A percentile compares a stretch with the other conserved stretches of the same genome.
These are phyloP conservation scores for Emmonsiellopsis sp. DNA, from an alignment of 2,329 filamentous ascomycete genomes.

Conservation along the genomic window DNA sequence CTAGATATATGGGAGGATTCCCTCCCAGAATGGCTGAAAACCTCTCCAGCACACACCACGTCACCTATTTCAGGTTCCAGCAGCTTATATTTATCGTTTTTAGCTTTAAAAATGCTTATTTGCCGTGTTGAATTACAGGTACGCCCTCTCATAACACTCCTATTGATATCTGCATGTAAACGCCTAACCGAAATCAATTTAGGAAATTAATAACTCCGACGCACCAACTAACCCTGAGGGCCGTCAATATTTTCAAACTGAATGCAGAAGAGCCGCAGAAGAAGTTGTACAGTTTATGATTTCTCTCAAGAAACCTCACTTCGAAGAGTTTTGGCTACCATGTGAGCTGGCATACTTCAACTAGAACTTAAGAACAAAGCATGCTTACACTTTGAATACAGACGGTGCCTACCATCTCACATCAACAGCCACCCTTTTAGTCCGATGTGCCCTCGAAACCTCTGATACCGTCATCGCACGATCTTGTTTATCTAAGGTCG, in stretches of 20 bases:
- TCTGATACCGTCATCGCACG: conserved; percentile 38
- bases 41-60: conserved; percentile 23
- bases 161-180: conserved; percentile 13
- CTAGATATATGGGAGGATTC: conserved; percentile 39
- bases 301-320: conserved; percentile 38
- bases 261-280: conserved; percentile 35
- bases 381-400: conserved; percentile 8
- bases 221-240: conserved; percentile 37
- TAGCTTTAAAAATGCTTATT: conserved; percentile 40
- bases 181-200: background rate
- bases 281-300: conserved; percentile 43
- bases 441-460: conserved; percentile 45
- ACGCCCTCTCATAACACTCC: conserved; percentile 13
- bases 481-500: conserved; percentile 39
- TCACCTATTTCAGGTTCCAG: conserved; percentile 33
- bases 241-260: conserved; percentile 40
- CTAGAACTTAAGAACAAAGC: background rate
- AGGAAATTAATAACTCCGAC: conserved; percentile 36
- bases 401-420: conserved; percentile 46
- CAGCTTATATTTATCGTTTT: conserved; percentile 36
- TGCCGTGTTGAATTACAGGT: conserved; percentile 40
- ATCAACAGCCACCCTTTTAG: conserved; percentile 44
- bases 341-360: conserved; percentile 22
- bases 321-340: conserved; percentile 45
- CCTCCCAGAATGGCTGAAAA: conserved; percentile 35